Percentiles rank a stretch among this genome's conserved stretches.
Conservation (phyloP, 2,329 filamentous ascomycete genomes). For the Colletotrichum siamense region DNA sequence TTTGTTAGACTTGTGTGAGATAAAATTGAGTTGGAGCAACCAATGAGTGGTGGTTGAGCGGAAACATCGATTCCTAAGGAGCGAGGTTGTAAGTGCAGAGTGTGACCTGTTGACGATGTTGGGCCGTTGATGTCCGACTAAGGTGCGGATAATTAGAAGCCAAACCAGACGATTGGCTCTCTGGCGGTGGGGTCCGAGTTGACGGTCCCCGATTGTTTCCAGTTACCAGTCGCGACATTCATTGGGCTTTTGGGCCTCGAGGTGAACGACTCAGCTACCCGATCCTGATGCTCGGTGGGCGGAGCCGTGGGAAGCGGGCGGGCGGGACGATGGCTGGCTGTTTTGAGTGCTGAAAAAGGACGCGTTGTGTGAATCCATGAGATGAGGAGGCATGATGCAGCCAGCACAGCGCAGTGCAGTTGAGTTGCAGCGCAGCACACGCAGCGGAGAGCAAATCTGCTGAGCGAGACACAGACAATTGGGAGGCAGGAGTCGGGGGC, state of each 20-base stretch:
- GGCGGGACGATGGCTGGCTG: slow-evolving; percentile 1
- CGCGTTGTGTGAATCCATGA: not conserved
- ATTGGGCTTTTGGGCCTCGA: not conserved
- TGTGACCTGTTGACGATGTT: not conserved
- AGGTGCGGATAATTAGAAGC: not conserved
- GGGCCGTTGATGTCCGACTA: slow-evolving; percentile 16
- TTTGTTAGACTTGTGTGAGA: not conserved
- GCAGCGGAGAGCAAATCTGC: not conserved
- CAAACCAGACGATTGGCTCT: slow-evolving; percentile 1
- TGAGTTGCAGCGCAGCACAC: not conserved
- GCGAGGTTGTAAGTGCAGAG: not conserved
- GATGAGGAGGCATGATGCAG: not conserved
- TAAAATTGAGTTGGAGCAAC: not conserved
- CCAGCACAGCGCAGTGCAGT: not conserved
- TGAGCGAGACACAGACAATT: not conserved
- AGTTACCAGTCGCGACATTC: not conserved
- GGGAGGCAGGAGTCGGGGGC: not conserved
- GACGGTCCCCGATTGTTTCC: not conserved
- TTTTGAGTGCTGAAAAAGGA: not conserved
- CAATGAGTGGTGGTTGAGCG: not conserved
- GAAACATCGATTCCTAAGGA: not conserved
- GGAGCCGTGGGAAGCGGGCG: slow-evolving; percentile 12
- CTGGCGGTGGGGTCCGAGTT: not conserved
- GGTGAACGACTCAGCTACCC: slow-evolving; percentile 9
- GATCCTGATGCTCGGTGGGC: slow-evolving; percentile 15